These are phyloP conservation scores for Ophiostoma populinum DNA, from an alignment of 2,329 filamentous ascomycete genomes.

Conservation along the genomic window DNA sequence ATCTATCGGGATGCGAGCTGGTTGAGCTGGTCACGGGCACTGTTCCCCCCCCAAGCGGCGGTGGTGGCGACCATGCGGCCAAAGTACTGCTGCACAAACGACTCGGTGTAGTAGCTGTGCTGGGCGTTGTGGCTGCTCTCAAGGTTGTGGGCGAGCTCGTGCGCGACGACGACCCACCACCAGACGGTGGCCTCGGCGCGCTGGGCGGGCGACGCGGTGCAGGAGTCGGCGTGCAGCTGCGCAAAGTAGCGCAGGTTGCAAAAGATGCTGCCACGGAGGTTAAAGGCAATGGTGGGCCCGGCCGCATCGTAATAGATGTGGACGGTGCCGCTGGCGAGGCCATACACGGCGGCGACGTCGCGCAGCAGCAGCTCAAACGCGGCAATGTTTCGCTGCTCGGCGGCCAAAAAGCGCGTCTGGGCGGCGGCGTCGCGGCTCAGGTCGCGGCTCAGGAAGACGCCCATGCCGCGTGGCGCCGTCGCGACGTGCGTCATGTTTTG, in stretches of 20 bases:
- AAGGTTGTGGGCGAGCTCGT: conserved; percentile 91
- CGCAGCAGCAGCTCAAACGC: conserved; percentile 51
- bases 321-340: conserved; percentile 47
- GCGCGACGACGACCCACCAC: conserved; percentile 49
- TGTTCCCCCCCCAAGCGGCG: conserved; percentile 16
- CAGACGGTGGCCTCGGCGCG: conserved; percentile 22
- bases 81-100: conserved; percentile 65
- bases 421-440: conserved; percentile 22
- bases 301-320: conserved; percentile 76
- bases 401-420: conserved; percentile 37
- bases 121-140: conserved; percentile 59
- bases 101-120: conserved; percentile 75
- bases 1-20: too few species aligned
- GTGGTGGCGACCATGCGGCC: conserved; percentile 45
- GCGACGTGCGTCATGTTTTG: conserved; percentile 58
- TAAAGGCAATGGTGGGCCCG: conserved; percentile 83
- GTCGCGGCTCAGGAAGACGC: conserved; percentile 50
- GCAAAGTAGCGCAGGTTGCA: conserved; percentile 84
- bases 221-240: conserved; percentile 51
- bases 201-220: conserved; percentile 5
- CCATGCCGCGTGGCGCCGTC: conserved; percentile 53
- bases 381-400: conserved; percentile 45
- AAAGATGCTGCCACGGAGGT: conserved; percentile 71
- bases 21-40: too few species aligned
- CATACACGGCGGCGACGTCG: conserved; percentile 57